Conservation (phyloP, 768 basidiomycete species). For the Suillus weaverae region DNA sequence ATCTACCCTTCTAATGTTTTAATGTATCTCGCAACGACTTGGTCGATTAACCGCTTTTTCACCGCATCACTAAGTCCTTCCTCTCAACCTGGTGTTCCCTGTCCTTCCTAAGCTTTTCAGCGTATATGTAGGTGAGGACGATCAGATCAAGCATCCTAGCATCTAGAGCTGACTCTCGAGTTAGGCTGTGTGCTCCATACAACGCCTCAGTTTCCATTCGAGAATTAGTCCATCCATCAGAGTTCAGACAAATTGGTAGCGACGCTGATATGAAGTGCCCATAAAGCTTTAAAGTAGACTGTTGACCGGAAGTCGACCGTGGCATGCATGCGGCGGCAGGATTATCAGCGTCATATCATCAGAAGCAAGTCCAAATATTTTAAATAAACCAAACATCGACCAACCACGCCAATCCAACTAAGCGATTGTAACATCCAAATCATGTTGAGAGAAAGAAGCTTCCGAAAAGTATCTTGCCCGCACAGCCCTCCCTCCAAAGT, state of each 20-base stretch:
- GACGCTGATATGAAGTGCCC: too few species aligned
- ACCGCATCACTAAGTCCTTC: constrained; percentile 2
- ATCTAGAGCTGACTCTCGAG: background rate
- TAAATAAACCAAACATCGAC: constrained; percentile 1
- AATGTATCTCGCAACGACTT: background rate
- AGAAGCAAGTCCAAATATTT: background rate
- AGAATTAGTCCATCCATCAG: too few species aligned
- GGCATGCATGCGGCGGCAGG: background rate
- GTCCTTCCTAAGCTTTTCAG: constrained; percentile 27
- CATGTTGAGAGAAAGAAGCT: constrained; percentile 45
- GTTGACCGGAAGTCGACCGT: background rate
- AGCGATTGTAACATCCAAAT: constrained; percentile 49
- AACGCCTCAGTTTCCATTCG: background rate
- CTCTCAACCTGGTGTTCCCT: constrained; percentile 14
- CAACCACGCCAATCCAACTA: constrained; percentile 10
- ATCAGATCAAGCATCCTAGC: constrained; percentile 27
- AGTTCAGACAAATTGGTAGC: too few species aligned
- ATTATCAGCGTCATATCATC: background rate
- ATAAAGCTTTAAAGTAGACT: too few species aligned
- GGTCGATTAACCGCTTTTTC: background rate
- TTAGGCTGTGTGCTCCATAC: background rate
- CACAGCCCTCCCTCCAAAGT: constrained; percentile 84
- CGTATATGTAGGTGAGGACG: constrained; percentile 29
- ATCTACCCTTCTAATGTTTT: background rate
- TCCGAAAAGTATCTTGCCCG: constrained; percentile 83